A percentile compares a stretch with the other conserved stretches of the same genome.
phyloP scores from a whole-genome alignment of 1,284 basidiomycete species.

The Leccinum huronense region DNA sequence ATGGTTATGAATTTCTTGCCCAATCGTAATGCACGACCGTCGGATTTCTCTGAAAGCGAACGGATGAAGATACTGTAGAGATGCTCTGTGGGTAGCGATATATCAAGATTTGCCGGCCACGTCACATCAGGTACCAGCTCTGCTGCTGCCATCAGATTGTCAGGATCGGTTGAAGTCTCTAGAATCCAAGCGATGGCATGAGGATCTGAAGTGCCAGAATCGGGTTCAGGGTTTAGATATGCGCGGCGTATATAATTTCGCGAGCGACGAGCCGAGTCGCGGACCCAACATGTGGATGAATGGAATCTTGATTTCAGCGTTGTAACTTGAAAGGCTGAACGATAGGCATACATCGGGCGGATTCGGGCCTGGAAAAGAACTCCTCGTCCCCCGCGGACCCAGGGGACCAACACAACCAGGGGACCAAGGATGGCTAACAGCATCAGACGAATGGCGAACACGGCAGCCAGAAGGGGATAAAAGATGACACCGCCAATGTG shows the following conservation, averaged over 20 bases:
- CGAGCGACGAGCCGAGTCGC: slow-evolving; percentile 2
- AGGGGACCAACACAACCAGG: neutral
- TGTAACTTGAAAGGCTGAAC: neutral
- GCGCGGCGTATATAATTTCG: neutral
- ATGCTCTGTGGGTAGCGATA: slow-evolving; percentile 10
- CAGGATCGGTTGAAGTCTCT: slow-evolving; percentile 18
- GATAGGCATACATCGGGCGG: neutral
- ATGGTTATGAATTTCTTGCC: slow-evolving; percentile 12
- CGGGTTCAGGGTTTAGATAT: slow-evolving; percentile 2
- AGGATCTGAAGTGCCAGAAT: neutral
- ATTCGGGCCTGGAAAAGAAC: neutral
- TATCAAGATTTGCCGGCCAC: slow-evolving; percentile 14
- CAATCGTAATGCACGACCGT: slow-evolving; percentile 4
- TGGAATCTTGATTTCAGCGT: neutral
- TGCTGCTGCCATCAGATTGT: slow-evolving; percentile 14
- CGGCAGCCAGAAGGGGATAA: slow-evolving; percentile 1
- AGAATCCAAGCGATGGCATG: slow-evolving; percentile 16
- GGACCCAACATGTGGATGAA: neutral
- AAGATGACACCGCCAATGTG: neutral
- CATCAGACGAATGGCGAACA: neutral
- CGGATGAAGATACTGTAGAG: slow-evolving; percentile 11
- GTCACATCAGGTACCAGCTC: slow-evolving; percentile 12
- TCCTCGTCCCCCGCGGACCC: neutral
- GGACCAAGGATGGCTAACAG: slow-evolving; percentile 2
- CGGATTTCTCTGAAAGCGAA: slow-evolving; percentile 5